These are phyloP conservation scores for Brassica rapa DNA, from an alignment of 345 rosid species.

Conservation along the genomic window DNA sequence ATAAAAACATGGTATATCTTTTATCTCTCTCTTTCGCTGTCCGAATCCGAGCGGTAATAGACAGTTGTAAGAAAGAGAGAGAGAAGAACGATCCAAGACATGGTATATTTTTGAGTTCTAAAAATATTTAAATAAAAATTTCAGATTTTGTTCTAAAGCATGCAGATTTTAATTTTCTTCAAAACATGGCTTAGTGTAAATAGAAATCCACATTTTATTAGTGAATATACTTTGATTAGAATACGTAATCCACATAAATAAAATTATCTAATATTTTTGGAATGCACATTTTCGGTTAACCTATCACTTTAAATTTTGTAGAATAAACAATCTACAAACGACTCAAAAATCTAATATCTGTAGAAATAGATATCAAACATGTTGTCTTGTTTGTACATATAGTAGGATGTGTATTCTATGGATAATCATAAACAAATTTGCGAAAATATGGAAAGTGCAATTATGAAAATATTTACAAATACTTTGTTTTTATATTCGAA, in stretches of 20 bases:
- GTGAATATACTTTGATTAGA: not conserved
- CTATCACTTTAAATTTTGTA: not conserved
- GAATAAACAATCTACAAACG: not conserved
- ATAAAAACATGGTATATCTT: too few relatives aligned
- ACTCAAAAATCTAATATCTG: not conserved
- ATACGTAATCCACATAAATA: not conserved
- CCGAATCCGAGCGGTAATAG: conserved; percentile 32
- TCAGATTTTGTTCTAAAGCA: too few relatives aligned
- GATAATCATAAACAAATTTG: too few relatives aligned
- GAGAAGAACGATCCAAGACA: conserved; percentile 29
- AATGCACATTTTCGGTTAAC: not conserved
- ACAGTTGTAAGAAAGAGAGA: not conserved
- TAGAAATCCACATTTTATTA: too few relatives aligned
- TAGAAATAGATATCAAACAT: not conserved
- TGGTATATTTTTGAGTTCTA: conserved; percentile 26
- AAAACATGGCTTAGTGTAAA: not conserved
- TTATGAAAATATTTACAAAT: not conserved
- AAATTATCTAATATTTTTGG: not conserved
- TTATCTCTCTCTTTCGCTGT: conserved; percentile 27
- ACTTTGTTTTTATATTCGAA: too few relatives aligned
- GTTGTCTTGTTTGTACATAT: not conserved
- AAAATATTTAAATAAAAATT: too few relatives aligned
- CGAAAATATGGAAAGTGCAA: not conserved
- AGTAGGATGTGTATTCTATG: not conserved
- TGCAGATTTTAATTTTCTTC: too few relatives aligned